A percentile compares a stretch with the other conserved stretches of the same genome.
Conservation (phyloP, 2,329 filamentous ascomycete genomes). For the Cephalotrichum gorgonifer region DNA sequence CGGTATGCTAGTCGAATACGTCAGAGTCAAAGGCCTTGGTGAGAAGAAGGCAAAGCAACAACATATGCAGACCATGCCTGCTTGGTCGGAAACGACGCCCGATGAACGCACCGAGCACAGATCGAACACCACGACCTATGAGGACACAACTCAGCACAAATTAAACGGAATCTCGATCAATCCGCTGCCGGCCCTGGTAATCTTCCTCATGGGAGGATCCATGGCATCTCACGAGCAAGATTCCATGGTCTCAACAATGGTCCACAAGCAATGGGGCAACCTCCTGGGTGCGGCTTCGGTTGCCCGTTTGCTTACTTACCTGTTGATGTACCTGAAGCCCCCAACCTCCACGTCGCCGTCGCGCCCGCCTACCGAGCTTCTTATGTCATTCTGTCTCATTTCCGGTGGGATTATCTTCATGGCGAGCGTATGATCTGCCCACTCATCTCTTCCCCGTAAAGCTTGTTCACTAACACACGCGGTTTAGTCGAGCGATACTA, state of each 20-base stretch:
- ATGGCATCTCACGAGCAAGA: slow-evolving; percentile 87
- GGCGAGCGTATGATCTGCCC: slow-evolving; percentile 58
- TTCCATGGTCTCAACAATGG: slow-evolving; percentile 78
- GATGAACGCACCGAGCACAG: slow-evolving; percentile 29
- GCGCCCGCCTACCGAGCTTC: slow-evolving; percentile 80
- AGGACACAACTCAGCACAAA: slow-evolving; percentile 44
- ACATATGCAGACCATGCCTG: slow-evolving; percentile 21
- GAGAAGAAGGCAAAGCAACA: slow-evolving; percentile 36
- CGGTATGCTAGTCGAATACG: slow-evolving; percentile 79
- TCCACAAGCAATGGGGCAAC: slow-evolving; percentile 89
- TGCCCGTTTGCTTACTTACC: slow-evolving; percentile 68
- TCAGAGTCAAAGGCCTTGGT: slow-evolving; percentile 54
- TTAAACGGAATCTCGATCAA: slow-evolving; percentile 68
- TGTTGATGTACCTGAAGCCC: slow-evolving; percentile 69
- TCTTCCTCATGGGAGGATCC: slow-evolving; percentile 82
- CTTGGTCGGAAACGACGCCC: slow-evolving; percentile 11
- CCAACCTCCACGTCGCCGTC: slow-evolving; percentile 72
- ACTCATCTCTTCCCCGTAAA: neutral
- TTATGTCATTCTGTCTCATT: slow-evolving; percentile 78
- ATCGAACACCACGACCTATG: slow-evolving; percentile 28
- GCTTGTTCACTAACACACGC: neutral
- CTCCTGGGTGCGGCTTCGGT: slow-evolving; percentile 73
- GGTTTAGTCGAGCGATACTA: slow-evolving; percentile 59
- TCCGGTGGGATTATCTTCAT: slow-evolving; percentile 87
- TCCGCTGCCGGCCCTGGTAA: slow-evolving; percentile 77